Base-by-base conservation (phyloP, 2,329 filamentous ascomycete genomes). In the Hirsutella minnesotensis region DNA sequence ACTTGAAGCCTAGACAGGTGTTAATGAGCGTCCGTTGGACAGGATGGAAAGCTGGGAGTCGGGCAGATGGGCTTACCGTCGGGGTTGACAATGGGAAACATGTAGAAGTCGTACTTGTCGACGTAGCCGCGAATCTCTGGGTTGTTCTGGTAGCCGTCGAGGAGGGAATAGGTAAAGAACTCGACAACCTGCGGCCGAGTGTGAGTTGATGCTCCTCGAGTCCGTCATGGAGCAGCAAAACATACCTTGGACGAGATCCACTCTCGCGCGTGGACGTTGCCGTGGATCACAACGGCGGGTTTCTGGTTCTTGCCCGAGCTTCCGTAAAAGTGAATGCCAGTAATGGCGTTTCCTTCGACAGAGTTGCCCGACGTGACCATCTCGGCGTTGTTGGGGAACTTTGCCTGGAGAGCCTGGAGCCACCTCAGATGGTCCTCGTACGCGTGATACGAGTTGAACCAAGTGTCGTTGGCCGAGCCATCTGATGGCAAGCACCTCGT, bases 91-190 rank as follows among this genome's bases (percentile, higher is more conserved):
- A 80, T 60, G 3, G 77, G 77, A 46, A 81, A 68, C 49, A 83
- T 69, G 56, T 79, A 81, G 49, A 79, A 79, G 59, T 84, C 81
- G 53, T 78, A 81, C 43, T 67, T 73, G 57, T 81, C 68, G 20
- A 82, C 65, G 42, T 74, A 67, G 1, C 58, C 53, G 33, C 57
- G 64, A 33, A 69, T 55, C 3, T 60, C 55, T n/a, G 59, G 50
- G 13, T 60, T 53, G 16, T 57, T 56, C 27, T 52, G 53, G 50
- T 74, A 75, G 40, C 66, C 64, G 30, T 60, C 60, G 16, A 77
- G 57, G 27, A 79, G 60, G 16, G 64, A 58, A 47, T 67, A 68
- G 9, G 69, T 65, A 15, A 75, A 57, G 53, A 75, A 79, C 53
- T 79, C 74, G 34, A 67, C 62, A 5, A 64, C 59, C 62, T 63